phyloP scores from a whole-genome alignment of 331 rosid species.

The Rosa hybrid region DNA sequence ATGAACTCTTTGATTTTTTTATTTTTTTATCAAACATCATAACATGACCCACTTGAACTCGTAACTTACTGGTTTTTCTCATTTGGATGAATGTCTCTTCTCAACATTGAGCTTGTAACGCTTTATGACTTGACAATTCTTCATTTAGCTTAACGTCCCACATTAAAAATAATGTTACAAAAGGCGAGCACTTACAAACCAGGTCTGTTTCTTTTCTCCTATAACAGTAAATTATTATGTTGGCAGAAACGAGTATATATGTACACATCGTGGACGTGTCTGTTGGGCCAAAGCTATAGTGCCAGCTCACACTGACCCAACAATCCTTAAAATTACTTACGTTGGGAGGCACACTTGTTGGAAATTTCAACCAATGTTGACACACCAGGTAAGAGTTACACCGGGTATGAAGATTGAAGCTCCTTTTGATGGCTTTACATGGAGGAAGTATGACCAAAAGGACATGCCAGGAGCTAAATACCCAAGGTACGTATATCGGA shows the following conservation, averaged over 20 bases:
- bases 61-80: too few relatives aligned
- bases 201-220: neutral
- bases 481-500: conserved; percentile 49
- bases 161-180: too few relatives aligned
- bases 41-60: too few relatives aligned
- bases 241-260: neutral
- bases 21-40: too few relatives aligned
- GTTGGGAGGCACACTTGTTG: neutral
- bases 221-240: too few relatives aligned
- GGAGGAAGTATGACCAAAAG: conserved; percentile 85
- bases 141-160: too few relatives aligned
- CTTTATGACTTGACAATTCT: too few relatives aligned
- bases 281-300: neutral
- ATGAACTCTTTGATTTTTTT: too few relatives aligned
- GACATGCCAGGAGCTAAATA: conserved; percentile 64
- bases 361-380: neutral
- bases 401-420: neutral
- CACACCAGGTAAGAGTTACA: neutral
- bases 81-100: too few relatives aligned
- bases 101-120: too few relatives aligned
- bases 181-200: too few relatives aligned
- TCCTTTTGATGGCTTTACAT: conserved; percentile 63
- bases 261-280: neutral
- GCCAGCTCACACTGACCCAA: neutral
- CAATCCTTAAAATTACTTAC: neutral